Base-by-base conservation (phyloP, 2,329 filamentous ascomycete genomes). In the Helotiales sp. region DNA sequence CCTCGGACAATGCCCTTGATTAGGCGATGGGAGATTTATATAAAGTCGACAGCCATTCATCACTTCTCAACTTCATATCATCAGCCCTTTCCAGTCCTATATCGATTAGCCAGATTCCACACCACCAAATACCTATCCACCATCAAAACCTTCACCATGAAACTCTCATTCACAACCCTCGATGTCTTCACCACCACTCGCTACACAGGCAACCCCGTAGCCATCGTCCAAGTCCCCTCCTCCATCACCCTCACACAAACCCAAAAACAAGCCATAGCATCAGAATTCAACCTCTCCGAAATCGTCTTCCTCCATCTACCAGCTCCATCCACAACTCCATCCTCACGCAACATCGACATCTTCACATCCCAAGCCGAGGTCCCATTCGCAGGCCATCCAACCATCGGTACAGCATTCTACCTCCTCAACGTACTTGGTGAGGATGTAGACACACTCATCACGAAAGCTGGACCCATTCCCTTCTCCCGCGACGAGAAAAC, bases 201-300 rank as follows among this genome's bases (percentile, higher is more conserved):
- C 54, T 83, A 78, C 70, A 69, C 73, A 46, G 85, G 85, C 62
- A 87, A 87, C 68, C 84, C 83, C 2, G 77, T 88, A 33, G 84
- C 83, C 36, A 75, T 88, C 24, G 78, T 87, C 59, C 74, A 77
- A 48, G 74, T 87, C 59, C 57, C 52, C 5, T 80, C 81, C 19
- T 15, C 17, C 49, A 55, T 67, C 19, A 62, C 66, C 24, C 71
- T 85, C 19, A 76, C 76, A 1, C 79, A 82, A 65, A 67, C 73
- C 2, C 76, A 79, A 67, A 87, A 87, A 67, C 82, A 84, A 67
- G 67, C 72, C 61, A 80, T 87, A 58, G 83, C 85, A 42, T 74
- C 76, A 55, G 85, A 88, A 71, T 87, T 87, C 74, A 85, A 84
- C 71, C 80, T 84, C 64, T 84, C 81, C 48, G 84, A 87, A 71